Evolutionary conservation across 768 basidiomycete genomes (phyloP).

Genomic region (Tephrocybe sp.): DNA sequence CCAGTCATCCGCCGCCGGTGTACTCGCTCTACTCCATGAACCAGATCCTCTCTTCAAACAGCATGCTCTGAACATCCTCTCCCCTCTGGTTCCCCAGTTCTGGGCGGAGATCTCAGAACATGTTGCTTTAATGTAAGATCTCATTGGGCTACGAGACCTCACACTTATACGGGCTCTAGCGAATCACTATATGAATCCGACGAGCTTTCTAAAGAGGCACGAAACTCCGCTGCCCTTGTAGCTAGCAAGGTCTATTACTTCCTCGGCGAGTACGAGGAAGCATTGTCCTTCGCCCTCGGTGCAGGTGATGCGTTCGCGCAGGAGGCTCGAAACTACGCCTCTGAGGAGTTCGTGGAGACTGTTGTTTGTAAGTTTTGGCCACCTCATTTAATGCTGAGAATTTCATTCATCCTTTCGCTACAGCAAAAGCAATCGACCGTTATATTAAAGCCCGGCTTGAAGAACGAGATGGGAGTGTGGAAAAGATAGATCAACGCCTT

Average conservation of each 20-base stretch:
- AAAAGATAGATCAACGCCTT: conserved; percentile 77
- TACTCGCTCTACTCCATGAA: conserved; percentile 89
- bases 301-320: conserved; percentile 85
- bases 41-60: conserved; percentile 85
- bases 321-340: conserved; percentile 59
- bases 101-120: conserved; percentile 99
- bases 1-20: conserved; percentile 85
- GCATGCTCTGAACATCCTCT: conserved; percentile 85
- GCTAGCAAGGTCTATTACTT: conserved; percentile 99
- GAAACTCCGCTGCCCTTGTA: conserved; percentile 84
- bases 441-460: conserved; percentile 75
- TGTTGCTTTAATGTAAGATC: conserved; percentile 80
- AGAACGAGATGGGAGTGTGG: conserved; percentile 49
- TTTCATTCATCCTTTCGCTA: conserved; percentile 5
- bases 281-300: conserved; percentile 91
- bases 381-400: neutral
- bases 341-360: conserved; percentile 92
- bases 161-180: conserved; percentile 40
- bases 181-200: conserved; percentile 88
- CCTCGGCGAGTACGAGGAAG: conserved; percentile 93
- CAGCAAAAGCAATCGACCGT: conserved; percentile 95
- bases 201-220: conserved; percentile 69
- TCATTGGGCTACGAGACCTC: conserved; percentile 10
- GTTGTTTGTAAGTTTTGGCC: conserved; percentile 73
- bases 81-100: conserved; percentile 85